Percentiles rank a stretch among this genome's conserved stretches.
Conservation (phyloP, 129 eudicot genomes). For the Saposhnikovia divaricata region DNA sequence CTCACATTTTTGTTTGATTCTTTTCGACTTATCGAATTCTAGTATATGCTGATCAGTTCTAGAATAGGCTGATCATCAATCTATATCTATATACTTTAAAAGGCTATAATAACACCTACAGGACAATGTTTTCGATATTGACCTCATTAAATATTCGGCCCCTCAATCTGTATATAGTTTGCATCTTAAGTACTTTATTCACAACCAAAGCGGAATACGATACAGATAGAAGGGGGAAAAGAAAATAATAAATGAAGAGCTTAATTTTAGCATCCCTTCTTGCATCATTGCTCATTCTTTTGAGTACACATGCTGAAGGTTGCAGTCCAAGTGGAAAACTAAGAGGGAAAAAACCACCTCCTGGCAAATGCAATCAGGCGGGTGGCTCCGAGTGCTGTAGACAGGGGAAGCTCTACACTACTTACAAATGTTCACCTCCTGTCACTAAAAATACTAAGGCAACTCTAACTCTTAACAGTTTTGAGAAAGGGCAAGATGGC, state of each 20-base stretch:
- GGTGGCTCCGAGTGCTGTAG: slow-evolving; percentile 14
- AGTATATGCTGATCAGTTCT: neutral
- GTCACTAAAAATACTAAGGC: neutral
- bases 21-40: neutral
- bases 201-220: neutral
- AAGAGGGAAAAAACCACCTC: slow-evolving; percentile 19
- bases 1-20: too few species aligned
- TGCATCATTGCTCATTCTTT: neutral
- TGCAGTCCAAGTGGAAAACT: slow-evolving; percentile 22
- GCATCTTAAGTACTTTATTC: neutral
- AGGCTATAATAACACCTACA: neutral
- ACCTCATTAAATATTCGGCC: neutral
- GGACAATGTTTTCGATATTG: neutral
- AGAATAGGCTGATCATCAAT: neutral
- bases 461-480: neutral
- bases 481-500: neutral
- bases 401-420: neutral
- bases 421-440: neutral
- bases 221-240: neutral
- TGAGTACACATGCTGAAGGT: neutral
- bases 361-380: slow-evolving; percentile 9
- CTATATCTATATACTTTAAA: too few species aligned
- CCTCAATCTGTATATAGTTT: neutral
- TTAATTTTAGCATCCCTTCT: neutral
- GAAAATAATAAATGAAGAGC: slow-evolving; percentile 4